These are phyloP conservation scores for Eutrema salsugineum DNA, from an alignment of 441 rosid genomes.

Conservation along the genomic window DNA sequence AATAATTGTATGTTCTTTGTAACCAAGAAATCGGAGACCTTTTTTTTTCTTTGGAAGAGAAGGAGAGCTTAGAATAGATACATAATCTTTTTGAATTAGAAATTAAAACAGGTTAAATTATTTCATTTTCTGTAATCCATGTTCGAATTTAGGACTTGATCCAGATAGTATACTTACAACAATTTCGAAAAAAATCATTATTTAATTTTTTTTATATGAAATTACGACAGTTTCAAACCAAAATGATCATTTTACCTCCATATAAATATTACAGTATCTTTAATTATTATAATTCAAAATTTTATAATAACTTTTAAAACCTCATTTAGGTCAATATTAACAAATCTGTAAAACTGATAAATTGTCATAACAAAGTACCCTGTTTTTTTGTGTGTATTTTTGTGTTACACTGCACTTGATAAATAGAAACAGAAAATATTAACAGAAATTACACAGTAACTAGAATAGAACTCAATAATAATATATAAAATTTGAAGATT, in stretches of 20 bases:
- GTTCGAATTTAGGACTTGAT: neutral
- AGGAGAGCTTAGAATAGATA: neutral
- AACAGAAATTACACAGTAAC: neutral
- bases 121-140: neutral
- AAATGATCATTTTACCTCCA: neutral
- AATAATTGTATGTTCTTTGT: neutral
- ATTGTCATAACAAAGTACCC: too few relatives aligned
- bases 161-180: neutral
- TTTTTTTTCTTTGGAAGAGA: too few relatives aligned
- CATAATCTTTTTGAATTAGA: neutral
- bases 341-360: too few relatives aligned
- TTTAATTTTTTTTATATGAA: neutral
- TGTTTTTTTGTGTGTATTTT: neutral
- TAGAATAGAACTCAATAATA: neutral
- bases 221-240: neutral
- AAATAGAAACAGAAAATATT: too few relatives aligned
- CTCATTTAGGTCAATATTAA: too few relatives aligned
- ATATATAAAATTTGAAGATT: neutral
- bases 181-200: neutral
- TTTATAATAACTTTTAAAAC: too few relatives aligned
- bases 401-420: neutral
- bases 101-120: neutral
- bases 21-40: neutral
- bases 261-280: too few relatives aligned
- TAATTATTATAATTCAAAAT: too few relatives aligned